These are phyloP conservation scores for Dactylellina sp. DNA, from an alignment of 2,329 filamentous ascomycete genomes.

Conservation along the genomic window DNA sequence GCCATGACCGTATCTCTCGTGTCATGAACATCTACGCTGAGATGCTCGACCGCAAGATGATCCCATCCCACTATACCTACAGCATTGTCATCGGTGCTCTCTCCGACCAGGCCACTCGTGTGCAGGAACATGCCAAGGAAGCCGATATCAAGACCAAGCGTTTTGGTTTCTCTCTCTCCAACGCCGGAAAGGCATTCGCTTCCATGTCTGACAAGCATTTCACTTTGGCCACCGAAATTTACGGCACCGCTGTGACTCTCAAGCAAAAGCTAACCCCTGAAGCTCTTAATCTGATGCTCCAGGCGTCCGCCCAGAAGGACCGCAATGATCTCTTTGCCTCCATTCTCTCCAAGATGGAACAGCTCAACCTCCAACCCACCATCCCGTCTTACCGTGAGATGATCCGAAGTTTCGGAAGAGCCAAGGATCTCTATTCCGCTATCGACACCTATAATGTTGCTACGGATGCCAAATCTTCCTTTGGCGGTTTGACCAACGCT, in stretches of 20 bases:
- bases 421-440: conserved; percentile 84
- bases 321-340: conserved; percentile 88
- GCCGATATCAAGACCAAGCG: conserved; percentile 85
- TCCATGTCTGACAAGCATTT: conserved; percentile 76
- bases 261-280: conserved; percentile 75
- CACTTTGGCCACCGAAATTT: conserved; percentile 46
- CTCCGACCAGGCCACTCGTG: conserved; percentile 82
- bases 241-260: conserved; percentile 62
- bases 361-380: conserved; percentile 77
- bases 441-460: conserved; percentile 98
- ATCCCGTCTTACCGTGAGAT: conserved; percentile 88
- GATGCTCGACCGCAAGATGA: conserved; percentile 87
- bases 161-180: conserved; percentile 71
- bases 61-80: conserved; percentile 86
- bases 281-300: conserved; percentile 82
- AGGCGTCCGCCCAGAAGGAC: conserved; percentile 84
- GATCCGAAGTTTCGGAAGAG: conserved; percentile 90
- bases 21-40: conserved; percentile 95
- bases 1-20: conserved; percentile 86
- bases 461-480: conserved; percentile 71
- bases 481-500: conserved; percentile 69
- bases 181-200: conserved; percentile 82
- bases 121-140: conserved; percentile 76
- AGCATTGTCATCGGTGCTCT: conserved; percentile 86
- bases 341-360: conserved; percentile 92